Evolutionary conservation across 768 basidiomycete genomes (phyloP).

Genomic region (Pleurotus djamor): DNA sequence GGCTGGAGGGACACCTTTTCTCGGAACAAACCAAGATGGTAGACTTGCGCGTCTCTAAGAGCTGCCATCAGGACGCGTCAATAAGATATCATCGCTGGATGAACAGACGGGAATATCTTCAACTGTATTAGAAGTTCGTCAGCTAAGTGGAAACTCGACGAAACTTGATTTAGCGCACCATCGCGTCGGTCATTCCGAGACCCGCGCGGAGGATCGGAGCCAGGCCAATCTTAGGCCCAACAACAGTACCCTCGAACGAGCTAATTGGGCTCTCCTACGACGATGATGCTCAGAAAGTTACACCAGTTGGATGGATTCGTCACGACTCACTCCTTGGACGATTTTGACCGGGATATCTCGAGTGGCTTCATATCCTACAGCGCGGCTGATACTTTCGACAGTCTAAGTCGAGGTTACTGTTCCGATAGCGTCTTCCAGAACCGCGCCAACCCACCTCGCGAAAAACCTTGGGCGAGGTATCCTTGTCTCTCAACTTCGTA

Average conservation of each 20-base stretch:
- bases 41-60: constrained; percentile 75
- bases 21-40: constrained; percentile 87
- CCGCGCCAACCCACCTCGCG: constrained; percentile 52
- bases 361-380: constrained; percentile 84
- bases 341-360: constrained; percentile 59
- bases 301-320: constrained; percentile 17
- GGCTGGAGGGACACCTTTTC: constrained; percentile 88
- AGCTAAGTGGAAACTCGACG: not conserved
- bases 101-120: constrained; percentile 77
- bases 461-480: constrained; percentile 71
- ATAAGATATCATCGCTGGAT: not conserved
- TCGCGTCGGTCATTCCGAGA: constrained; percentile 87
- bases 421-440: not conserved
- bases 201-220: constrained; percentile 94
- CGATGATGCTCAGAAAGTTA: not conserved
- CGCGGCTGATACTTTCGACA: constrained; percentile 69
- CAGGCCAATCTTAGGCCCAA: constrained; percentile 80
- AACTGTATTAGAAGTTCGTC: constrained; percentile 31
- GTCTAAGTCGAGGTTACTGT: constrained; percentile 37
- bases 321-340: constrained; percentile 57
- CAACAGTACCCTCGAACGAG: constrained; percentile 69
- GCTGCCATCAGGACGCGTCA: not conserved
- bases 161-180: constrained; percentile 34
- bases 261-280: constrained; percentile 75
- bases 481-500: constrained; percentile 62